These are phyloP conservation scores for Asterella californica DNA, from an alignment of 225 moss, liverwort and hornwort species.

Conservation along the genomic window DNA sequence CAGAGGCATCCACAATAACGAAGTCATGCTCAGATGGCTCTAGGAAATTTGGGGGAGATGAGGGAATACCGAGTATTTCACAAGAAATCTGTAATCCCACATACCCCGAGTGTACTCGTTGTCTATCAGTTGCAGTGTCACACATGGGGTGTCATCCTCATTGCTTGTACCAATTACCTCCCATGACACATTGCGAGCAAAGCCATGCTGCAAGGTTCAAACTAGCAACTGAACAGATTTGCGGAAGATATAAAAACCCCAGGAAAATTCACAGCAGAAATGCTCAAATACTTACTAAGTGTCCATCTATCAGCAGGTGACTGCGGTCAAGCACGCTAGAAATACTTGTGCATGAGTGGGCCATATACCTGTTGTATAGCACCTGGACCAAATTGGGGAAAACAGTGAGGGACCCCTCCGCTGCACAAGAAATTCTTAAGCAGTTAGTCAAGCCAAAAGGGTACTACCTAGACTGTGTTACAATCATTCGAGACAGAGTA, in stretches of 20 bases:
- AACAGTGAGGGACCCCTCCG: conserved; percentile 97
- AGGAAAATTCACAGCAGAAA: too few relatives aligned
- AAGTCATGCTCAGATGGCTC: background rate
- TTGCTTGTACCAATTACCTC: conserved; percentile 60
- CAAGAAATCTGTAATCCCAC: conserved; percentile 73
- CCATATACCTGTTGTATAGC: conserved; percentile 73
- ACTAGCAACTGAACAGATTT: too few relatives aligned
- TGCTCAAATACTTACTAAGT: background rate
- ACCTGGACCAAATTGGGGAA: conserved; percentile 97
- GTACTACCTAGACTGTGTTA: background rate
- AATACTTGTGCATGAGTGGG: background rate
- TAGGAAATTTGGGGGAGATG: background rate
- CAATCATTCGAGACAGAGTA: background rate
- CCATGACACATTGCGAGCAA: conserved; percentile 94
- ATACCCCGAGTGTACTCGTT: conserved; percentile 83
- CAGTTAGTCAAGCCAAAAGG: background rate
- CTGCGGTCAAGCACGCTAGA: background rate
- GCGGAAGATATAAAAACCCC: background rate
- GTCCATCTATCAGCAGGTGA: background rate
- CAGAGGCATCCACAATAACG: background rate
- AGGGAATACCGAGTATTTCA: conserved; percentile 61
- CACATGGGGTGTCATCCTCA: conserved; percentile 56
- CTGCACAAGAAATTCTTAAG: conserved; percentile 40
- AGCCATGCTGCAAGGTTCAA: conserved; percentile 67
- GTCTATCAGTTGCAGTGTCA: conserved; percentile 74